Base-by-base conservation (phyloP, 2,329 filamentous ascomycete species). In the Diaporthe citri region DNA sequence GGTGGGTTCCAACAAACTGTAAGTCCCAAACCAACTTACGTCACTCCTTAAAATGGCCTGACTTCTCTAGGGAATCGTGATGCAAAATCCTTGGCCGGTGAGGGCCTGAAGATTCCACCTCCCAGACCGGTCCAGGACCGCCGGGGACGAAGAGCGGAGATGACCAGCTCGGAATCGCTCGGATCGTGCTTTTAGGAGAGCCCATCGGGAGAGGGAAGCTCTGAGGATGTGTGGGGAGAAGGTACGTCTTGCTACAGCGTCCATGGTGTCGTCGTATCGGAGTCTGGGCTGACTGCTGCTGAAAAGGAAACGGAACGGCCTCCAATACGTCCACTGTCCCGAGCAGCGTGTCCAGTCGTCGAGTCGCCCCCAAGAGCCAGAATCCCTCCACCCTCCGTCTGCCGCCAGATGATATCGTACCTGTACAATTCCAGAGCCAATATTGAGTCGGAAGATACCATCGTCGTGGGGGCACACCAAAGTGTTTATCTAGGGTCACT, bases 1-100 rank as follows among this genome's bases (percentile, higher is more conserved):
- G 70, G 71, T 75, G 60, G 74, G 74, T 75, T 0, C 70, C 74
- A 8, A 2, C 36, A 1, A 25, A 36, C 1, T 73, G 74, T 57
- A 70, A 52, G 46, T 41, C 13, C 7, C 2, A 2, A 10, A 10
- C 17, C 5, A 3, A 10, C 4, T 12, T 4, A n/a, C 7, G 20
- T 2, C 5, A 6, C 20, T 22, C n/a, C 34, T 51, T 34, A 7
- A 10, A 36, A 9, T 36, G 3, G 7, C 17, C 31, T 51, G 6
- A 51, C 10, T 4, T 20, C 31, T 55, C n/a, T 20, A 69, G 64
- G 64, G 64, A 69, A 69, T 3, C 64, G 64, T 9, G 64, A 69
- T 13, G 64, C 64, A 0, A 69, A 55, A 22, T 31, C 5, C 0
- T 15, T 69, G 1, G 64, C 64, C 13, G 5, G 2, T 1, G 64